Conservation (phyloP, 179 eudicot genomes). For the Spergularia azorica region DNA sequence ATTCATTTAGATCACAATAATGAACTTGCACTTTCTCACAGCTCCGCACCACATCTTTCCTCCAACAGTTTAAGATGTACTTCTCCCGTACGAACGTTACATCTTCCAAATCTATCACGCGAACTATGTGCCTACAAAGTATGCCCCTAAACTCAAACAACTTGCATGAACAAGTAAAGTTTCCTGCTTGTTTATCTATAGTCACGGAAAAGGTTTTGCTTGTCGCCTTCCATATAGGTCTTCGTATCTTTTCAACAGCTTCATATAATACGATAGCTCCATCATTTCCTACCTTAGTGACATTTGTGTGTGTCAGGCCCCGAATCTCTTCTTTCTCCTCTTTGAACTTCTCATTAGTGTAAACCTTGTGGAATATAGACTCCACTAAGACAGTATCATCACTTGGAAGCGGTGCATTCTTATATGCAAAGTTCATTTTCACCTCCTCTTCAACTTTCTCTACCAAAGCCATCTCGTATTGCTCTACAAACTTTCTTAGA, state of each 20-base stretch:
- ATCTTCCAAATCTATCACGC: not conserved
- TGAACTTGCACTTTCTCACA: not conserved
- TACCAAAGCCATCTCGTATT: not conserved
- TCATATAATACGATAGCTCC: too few relatives aligned
- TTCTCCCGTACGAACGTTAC: not conserved
- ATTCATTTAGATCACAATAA: not conserved
- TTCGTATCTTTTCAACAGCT: not conserved
- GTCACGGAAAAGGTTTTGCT: not conserved
- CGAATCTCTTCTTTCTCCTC: not conserved
- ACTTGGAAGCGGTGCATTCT: not conserved
- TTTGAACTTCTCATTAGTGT: not conserved
- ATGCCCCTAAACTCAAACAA: slow-evolving; percentile 9
- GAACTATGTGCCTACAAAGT: slow-evolving; percentile 15
- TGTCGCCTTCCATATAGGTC: not conserved
- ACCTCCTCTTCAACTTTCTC: slow-evolving; percentile 6
- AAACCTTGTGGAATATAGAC: not conserved
- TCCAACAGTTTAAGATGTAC: slow-evolving; percentile 6
- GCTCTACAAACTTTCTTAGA: not conserved
- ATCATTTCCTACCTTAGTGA: not conserved
- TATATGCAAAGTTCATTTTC: not conserved
- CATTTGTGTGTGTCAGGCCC: not conserved
- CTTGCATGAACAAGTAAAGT: not conserved
- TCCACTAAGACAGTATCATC: not conserved
- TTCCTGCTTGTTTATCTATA: not conserved
- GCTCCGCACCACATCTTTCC: not conserved